Conservation (phyloP, 495 filamentous ascomycete species). For the Penicillium angulare region DNA sequence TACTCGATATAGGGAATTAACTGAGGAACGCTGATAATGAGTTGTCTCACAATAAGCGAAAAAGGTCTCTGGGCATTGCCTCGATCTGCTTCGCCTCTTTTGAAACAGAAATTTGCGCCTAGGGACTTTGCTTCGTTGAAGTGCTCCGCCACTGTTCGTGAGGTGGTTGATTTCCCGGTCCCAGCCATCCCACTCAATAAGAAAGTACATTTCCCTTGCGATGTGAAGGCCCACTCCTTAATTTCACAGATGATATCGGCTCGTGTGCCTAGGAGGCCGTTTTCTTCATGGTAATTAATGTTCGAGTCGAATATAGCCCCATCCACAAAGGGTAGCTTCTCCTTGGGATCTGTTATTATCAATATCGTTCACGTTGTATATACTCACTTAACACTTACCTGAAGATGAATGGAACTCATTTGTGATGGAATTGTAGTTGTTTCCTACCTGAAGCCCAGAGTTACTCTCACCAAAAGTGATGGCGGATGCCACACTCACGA, state of each 20-base stretch:
- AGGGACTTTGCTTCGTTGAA: not conserved
- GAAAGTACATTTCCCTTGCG: not conserved
- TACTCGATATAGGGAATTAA: not conserved
- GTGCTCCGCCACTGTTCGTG: not conserved
- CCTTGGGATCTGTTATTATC: not conserved
- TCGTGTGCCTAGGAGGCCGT: not conserved
- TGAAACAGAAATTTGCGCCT: conserved; percentile 1
- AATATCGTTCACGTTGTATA: not conserved
- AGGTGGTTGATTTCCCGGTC: conserved; percentile 1
- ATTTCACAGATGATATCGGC: not conserved
- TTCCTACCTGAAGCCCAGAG: not conserved
- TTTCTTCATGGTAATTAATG: not conserved
- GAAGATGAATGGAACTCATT: not conserved
- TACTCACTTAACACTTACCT: too few species aligned
- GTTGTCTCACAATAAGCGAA: not conserved
- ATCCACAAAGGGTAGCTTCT: conserved; percentile 1
- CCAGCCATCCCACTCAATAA: conserved; percentile 2
- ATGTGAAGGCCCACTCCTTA: not conserved
- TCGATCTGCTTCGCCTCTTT: conserved; percentile 2
- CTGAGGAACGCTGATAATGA: not conserved
- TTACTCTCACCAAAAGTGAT: too few species aligned
- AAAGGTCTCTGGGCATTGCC: not conserved
- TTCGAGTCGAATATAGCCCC: conserved; percentile 19
- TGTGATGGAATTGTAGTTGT: not conserved
- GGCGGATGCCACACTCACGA: too few species aligned